Evolutionary conservation across 148 eudicot species (phyloP).

Genomic region (Amaranthus hypochondriacus): DNA sequence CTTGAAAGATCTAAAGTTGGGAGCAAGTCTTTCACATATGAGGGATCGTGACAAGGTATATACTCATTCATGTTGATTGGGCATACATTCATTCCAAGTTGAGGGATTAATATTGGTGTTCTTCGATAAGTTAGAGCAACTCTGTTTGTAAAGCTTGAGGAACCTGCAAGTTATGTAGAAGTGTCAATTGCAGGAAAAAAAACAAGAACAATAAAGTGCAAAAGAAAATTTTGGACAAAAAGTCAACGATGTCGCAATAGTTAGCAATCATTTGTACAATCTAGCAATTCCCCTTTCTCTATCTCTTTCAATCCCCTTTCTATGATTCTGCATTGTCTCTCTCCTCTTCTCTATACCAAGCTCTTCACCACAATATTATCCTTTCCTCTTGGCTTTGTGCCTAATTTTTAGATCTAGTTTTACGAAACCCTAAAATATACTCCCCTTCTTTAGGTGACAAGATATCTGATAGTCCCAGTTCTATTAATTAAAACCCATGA

Average conservation of each 20-base stretch:
- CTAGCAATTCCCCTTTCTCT: neutral
- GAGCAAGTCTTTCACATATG: slow-evolving; percentile 63
- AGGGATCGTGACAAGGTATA: slow-evolving; percentile 84
- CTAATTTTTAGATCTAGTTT: too few relatives aligned
- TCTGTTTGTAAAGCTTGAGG: slow-evolving; percentile 52
- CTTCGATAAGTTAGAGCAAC: slow-evolving; percentile 53
- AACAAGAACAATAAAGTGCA: neutral
- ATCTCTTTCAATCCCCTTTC: too few relatives aligned
- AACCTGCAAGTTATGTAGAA: slow-evolving; percentile 39
- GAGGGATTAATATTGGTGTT: slow-evolving; percentile 53
- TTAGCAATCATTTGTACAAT: neutral
- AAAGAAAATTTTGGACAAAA: neutral
- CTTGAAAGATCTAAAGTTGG: slow-evolving; percentile 67
- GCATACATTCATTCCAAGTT: slow-evolving; percentile 73
- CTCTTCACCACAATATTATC: too few relatives aligned
- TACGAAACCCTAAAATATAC: too few relatives aligned
- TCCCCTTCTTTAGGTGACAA: too few relatives aligned
- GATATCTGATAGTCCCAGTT: too few relatives aligned
- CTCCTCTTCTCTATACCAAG: neutral
- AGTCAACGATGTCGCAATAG: neutral
- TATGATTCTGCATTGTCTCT: neutral
- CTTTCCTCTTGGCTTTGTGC: too few relatives aligned
- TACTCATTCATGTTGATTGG: slow-evolving; percentile 70
- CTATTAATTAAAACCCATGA: too few relatives aligned
- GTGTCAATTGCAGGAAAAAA: neutral